These are phyloP conservation scores for Ganoderma resinaceum DNA, from an alignment of 1,284 basidiomycete species.

Conservation along the genomic window DNA sequence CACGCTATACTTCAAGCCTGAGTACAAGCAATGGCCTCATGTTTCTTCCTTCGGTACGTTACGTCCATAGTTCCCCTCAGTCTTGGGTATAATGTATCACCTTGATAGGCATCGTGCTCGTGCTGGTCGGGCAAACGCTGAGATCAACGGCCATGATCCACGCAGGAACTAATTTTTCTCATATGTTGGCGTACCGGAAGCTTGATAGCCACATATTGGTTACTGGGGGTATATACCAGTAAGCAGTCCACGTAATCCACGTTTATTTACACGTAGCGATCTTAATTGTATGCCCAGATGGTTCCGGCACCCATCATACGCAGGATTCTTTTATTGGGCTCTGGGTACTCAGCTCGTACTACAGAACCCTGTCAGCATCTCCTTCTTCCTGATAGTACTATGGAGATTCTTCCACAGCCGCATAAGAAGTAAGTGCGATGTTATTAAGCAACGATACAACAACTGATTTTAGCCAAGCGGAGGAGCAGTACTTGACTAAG, in stretches of 20 bases:
- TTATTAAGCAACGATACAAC: neutral
- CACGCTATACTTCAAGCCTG: conserved; percentile 71
- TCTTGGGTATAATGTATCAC: neutral
- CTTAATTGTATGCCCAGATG: conserved; percentile 55
- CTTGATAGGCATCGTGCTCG: conserved; percentile 64
- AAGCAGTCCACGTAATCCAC: conserved; percentile 36
- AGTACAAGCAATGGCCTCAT: conserved; percentile 60
- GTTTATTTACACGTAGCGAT: neutral
- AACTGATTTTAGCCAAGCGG: conserved; percentile 54
- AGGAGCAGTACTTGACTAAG: conserved; percentile 73
- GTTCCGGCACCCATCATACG: conserved; percentile 95
- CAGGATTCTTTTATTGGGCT: conserved; percentile 99
- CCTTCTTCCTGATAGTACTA: conserved; percentile 68
- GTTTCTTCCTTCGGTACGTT: conserved; percentile 63
- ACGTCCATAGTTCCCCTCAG: neutral
- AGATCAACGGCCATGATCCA: conserved; percentile 96
- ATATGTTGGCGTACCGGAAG: conserved; percentile 82
- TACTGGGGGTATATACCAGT: conserved; percentile 88
- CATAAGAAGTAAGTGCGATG: conserved; percentile 68
- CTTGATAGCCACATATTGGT: conserved; percentile 81
- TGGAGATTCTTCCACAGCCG: conserved; percentile 89
- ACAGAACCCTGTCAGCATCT: conserved; percentile 84
- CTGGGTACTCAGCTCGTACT: conserved; percentile 93
- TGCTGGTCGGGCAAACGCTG: conserved; percentile 78
- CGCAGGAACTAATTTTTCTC: conserved; percentile 93